Evolutionary conservation across 306 rosid species (phyloP), one percentile per base, ranked within the genome.

Genomic region (Vigna nakashimae): DNA sequence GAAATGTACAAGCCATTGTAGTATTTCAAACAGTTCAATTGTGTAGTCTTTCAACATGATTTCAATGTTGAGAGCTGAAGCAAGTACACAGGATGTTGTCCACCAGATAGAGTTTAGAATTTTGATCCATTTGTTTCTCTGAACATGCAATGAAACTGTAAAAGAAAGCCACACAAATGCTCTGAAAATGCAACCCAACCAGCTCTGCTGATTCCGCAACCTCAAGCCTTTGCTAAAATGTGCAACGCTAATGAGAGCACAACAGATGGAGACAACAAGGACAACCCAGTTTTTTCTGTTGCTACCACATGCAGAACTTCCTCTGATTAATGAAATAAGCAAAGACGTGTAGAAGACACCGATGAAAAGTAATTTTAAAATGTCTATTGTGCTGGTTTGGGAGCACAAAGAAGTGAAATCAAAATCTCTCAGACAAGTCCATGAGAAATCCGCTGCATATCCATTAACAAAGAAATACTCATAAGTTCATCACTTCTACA

Each of bases 1-100:
- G 40, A 59, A 59, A 59, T 59, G 65, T 59, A 28, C 65, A 59
- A 28, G 65, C 65, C 65, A 59, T 59, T 59, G 65, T 59, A 59
- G 10, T 17, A 59, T 26, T 26, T 59, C 65, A 12, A 59, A 59
- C 6, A 59, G 18, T 28, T 28, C 42, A 59, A 59, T 17, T 59
- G 18, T 3, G 3, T 59, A 38, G 18, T 6, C 65, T 59, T 28
- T 14, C 18, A 59, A 28, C 40, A 59, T 28, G 1, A 28, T 26
- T 59, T 59, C 65, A 59, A 59, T 28, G 65, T 28, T 59, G 65
- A 59, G 65, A 59, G 65, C 42, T 28, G 65, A 59, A 59, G 65
- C 65, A 17, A 59, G 16, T 26, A 59, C 65, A 28, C 65, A 59
- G 40, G 65, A 59, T 13, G 40, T 28, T 59, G 42, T 1, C 65